Base-by-base conservation (phyloP, 495 filamentous ascomycete genomes). In the Aspergillus carlsbadensis region DNA sequence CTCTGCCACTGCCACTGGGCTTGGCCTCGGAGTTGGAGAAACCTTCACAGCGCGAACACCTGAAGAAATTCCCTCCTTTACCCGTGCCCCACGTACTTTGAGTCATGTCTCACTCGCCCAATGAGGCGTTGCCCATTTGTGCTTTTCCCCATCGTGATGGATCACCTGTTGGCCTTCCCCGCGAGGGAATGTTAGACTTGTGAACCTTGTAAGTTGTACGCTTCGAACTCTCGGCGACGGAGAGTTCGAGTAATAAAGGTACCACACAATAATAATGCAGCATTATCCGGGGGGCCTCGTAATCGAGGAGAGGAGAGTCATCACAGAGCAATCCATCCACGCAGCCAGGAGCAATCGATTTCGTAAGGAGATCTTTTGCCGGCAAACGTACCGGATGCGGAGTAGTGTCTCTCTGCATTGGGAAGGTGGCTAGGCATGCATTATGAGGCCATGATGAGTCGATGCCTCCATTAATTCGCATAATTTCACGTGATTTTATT, bases 31-130 rank as follows among this genome's bases (percentile, higher is more conserved):
- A 29, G 17, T 10, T 47, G 42, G 34, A 47, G 7, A 29, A 29
- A 29, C 26, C 26, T 29, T 29, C 8, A 8, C 26, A 29, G 26
- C 26, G 26, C 8, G 26, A 29, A 29, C 4, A 29, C 8, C 8
- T 29, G 18, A 48, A 26, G 17, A 34, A 48, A 42, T 56, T 50
- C 47, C 48, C 41, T 46, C 47, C 47, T 35, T 22, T 60, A 60
- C 58, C 47, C 58, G 41, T 14, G 14, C 37, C 58, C 50, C 56
- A 48, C 29, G 58, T 60, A 60, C 45, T 52, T 56, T 52, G 40
- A 52, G 47, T 56, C 58, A 60, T 60, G 58, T 37, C 52, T 29
- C 15, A 10, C 36, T 20, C 3, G 17, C 5, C 53, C 44, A 56
- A 56, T 56, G 21, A 15, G 21, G 24, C 20, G 17, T 1, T 5